Percentiles rank a stretch among this genome's conserved stretches.
These are phyloP conservation scores for Biscutella laevigata DNA, from an alignment of 441 rosid species.

Conservation along the genomic window DNA sequence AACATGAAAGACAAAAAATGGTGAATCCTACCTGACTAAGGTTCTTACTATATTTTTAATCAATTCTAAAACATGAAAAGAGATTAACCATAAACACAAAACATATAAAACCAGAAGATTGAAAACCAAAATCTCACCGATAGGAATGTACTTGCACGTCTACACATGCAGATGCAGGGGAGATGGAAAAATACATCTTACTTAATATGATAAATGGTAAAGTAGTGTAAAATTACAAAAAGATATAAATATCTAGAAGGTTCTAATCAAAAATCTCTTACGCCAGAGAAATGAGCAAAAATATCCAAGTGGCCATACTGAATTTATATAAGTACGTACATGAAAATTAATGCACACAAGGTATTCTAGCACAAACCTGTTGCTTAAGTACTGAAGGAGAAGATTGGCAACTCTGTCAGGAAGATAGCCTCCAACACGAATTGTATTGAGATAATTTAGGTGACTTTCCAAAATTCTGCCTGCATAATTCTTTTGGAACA, in stretches of 20 bases:
- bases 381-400: slow-evolving; percentile 88
- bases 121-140: neutral
- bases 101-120: neutral
- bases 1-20: neutral
- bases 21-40: neutral
- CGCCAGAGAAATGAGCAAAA: slow-evolving; percentile 3
- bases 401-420: slow-evolving; percentile 96
- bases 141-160: neutral
- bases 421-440: slow-evolving; percentile 84
- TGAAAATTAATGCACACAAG: slow-evolving; percentile 10
- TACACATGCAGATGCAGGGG: neutral
- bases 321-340: neutral
- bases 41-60: neutral
- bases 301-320: slow-evolving; percentile 4
- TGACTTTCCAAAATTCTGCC: slow-evolving; percentile 93
- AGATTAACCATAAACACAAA: too few relatives aligned
- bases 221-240: neutral
- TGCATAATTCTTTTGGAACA: slow-evolving; percentile 88
- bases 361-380: slow-evolving; percentile 46
- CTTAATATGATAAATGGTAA: neutral
- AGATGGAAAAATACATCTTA: slow-evolving; percentile 1
- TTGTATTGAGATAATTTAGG: slow-evolving; percentile 64
- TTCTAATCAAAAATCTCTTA: too few relatives aligned
- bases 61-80: neutral
- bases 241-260: neutral